Conservation (phyloP, 2,329 filamentous ascomycete species). For the Epichloe gansuensis region DNA sequence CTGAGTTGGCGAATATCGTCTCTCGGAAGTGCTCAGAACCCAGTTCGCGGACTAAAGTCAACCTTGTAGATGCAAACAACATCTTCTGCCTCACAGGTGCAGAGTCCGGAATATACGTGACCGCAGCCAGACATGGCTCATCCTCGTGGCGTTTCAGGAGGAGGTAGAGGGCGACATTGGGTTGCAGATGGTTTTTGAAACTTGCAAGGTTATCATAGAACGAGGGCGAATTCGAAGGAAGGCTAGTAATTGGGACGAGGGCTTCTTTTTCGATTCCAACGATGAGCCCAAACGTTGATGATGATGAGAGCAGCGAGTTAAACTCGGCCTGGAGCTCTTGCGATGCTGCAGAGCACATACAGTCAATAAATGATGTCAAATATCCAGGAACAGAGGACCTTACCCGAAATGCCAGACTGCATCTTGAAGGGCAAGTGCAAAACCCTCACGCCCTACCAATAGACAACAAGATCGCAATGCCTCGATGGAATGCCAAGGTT, state of each 20-base stretch:
- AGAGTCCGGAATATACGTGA: slow-evolving; percentile 68
- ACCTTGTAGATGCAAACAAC: slow-evolving; percentile 66
- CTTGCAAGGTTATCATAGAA: slow-evolving; percentile 53
- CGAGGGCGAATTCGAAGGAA: slow-evolving; percentile 39
- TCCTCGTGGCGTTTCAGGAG: slow-evolving; percentile 56
- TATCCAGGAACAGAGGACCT: slow-evolving; percentile 2
- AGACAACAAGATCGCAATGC: neutral
- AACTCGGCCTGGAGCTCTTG: slow-evolving; percentile 65
- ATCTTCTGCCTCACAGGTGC: slow-evolving; percentile 77
- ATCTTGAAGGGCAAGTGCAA: slow-evolving; percentile 29
- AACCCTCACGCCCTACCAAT: neutral
- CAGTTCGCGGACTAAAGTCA: slow-evolving; percentile 63
- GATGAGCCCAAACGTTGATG: slow-evolving; percentile 54
- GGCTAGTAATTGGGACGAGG: slow-evolving; percentile 44
- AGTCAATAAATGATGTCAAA: neutral
- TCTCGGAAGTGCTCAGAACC: slow-evolving; percentile 69
- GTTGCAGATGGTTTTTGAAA: slow-evolving; percentile 50
- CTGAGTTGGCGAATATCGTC: slow-evolving; percentile 57
- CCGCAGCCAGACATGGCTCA: slow-evolving; percentile 47
- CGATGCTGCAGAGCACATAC: slow-evolving; percentile 42
- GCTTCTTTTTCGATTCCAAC: slow-evolving; percentile 57
- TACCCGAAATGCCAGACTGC: slow-evolving; percentile 72
- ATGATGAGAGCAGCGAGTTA: slow-evolving; percentile 50
- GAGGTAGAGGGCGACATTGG: slow-evolving; percentile 58
- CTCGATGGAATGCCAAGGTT: no score